Evolutionary conservation across 495 filamentous ascomycete genomes (phyloP).

Genomic region (Amniculicola lignicola): DNA sequence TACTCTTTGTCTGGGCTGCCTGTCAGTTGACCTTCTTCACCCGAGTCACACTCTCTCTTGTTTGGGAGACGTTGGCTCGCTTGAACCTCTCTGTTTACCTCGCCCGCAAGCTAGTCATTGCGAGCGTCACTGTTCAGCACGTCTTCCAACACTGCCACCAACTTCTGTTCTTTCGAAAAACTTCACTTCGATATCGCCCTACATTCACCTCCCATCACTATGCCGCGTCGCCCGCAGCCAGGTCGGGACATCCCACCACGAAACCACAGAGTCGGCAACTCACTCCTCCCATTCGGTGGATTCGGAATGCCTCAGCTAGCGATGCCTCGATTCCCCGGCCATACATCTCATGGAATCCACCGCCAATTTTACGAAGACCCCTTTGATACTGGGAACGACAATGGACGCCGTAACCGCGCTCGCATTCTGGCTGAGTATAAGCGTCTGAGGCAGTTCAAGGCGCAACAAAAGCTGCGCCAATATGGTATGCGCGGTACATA

Average conservation of each 20-base stretch:
- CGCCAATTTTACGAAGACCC: background rate
- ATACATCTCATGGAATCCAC: background rate
- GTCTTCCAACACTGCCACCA: background rate
- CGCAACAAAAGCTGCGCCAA: background rate
- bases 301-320: background rate
- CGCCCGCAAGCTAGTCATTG: background rate
- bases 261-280: background rate
- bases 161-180: background rate
- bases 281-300: background rate
- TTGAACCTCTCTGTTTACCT: background rate
- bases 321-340: background rate
- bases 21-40: slow-evolving; percentile 11
- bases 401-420: background rate
- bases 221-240: background rate
- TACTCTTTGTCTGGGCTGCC: background rate
- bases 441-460: background rate
- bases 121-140: background rate
- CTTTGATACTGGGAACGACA: background rate
- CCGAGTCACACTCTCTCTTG: background rate
- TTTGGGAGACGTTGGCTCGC: too few relatives aligned
- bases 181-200: background rate
- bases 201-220: background rate
- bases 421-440: background rate
- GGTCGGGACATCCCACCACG: background rate
- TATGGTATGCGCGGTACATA: too few relatives aligned